These are phyloP conservation scores for Podospora bellae-mahoneyi DNA, from an alignment of 495 filamentous ascomycete species.

Conservation along the genomic window DNA sequence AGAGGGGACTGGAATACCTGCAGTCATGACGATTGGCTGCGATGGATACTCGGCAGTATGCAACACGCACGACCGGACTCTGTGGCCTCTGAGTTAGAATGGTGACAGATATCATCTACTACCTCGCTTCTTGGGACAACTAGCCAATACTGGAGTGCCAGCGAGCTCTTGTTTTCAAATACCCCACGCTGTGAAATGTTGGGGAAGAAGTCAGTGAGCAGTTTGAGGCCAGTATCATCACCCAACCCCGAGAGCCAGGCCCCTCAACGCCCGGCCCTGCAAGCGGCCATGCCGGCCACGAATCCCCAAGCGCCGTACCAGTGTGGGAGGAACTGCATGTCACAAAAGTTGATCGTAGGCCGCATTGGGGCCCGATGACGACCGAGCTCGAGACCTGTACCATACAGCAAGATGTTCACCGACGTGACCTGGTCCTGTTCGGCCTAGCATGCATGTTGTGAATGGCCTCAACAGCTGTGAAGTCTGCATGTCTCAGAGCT, in stretches of 20 bases:
- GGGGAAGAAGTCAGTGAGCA: background rate
- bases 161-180: background rate
- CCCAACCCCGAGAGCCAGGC: slow-evolving; percentile 7
- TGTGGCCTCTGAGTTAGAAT: background rate
- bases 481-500: slow-evolving; percentile 21
- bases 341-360: background rate
- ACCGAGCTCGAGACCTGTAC: background rate
- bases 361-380: slow-evolving; percentile 1
- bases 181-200: background rate
- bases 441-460: background rate
- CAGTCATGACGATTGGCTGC: background rate
- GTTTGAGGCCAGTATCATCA: slow-evolving; percentile 21
- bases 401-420: background rate
- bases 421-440: background rate
- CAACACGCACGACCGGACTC: slow-evolving; percentile 3
- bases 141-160: background rate
- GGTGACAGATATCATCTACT: background rate
- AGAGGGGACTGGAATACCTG: background rate
- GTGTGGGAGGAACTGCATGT: background rate
- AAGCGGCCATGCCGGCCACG: background rate
- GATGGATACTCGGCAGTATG: slow-evolving; percentile 1
- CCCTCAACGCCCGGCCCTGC: slow-evolving; percentile 5
- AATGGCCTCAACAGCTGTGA: slow-evolving; percentile 7
- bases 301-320: background rate
- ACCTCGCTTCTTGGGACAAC: background rate